phyloP scores from a whole-genome alignment of 768 basidiomycete genomes.

The Amanita thiersii region DNA sequence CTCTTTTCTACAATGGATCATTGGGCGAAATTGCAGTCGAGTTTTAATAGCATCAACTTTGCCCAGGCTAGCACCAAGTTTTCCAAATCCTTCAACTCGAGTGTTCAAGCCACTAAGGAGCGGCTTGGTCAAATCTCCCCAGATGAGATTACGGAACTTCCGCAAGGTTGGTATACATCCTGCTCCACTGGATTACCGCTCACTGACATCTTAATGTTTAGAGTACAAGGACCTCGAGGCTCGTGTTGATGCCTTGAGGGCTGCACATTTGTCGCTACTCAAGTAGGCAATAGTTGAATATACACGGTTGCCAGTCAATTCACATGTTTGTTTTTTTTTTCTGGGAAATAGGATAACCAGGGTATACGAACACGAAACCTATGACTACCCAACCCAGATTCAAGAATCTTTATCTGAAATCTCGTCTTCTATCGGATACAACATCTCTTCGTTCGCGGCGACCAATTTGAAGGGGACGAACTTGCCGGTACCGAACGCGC shows the following conservation, averaged over 20 bases:
- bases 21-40: conserved; percentile 65
- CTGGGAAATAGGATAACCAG: conserved; percentile 78
- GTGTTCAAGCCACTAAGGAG: conserved; percentile 83
- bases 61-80: conserved; percentile 70
- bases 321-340: neutral
- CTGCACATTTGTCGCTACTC: conserved; percentile 67
- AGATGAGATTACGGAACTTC: conserved; percentile 93
- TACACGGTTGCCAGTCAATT: neutral
- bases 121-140: conserved; percentile 81
- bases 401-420: conserved; percentile 76
- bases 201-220: conserved; percentile 21
- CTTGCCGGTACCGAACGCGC: conserved; percentile 60
- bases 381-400: conserved; percentile 86
- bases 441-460: conserved; percentile 78
- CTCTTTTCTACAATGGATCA: conserved; percentile 32
- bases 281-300: conserved; percentile 43
- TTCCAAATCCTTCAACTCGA: conserved; percentile 72
- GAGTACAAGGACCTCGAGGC: conserved; percentile 96
- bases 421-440: conserved; percentile 60
- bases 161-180: conserved; percentile 51
- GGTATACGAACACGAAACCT: conserved; percentile 83
- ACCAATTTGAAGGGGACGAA: conserved; percentile 85
- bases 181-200: neutral
- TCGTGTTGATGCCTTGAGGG: conserved; percentile 85
- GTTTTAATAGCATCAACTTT: conserved; percentile 58